A percentile compares a stretch with the other conserved stretches of the same genome.
These are phyloP conservation scores for Cucurbita pepo DNA, from an alignment of 306 rosid species.

Conservation along the genomic window DNA sequence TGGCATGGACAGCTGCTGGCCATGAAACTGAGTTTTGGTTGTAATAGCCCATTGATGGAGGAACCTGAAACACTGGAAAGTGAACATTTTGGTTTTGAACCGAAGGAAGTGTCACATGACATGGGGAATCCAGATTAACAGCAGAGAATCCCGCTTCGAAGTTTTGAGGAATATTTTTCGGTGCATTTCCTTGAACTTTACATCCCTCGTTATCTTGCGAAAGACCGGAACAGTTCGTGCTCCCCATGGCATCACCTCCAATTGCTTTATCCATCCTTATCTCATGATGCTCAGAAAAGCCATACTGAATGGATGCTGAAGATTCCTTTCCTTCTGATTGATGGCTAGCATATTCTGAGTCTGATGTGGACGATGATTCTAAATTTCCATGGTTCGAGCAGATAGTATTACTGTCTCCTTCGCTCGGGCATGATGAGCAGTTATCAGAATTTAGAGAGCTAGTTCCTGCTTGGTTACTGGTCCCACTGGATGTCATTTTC, in stretches of 20 bases:
- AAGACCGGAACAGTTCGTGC: conserved; percentile 12
- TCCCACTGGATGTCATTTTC: conserved; percentile 15
- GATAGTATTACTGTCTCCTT: conserved; percentile 67
- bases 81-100: conserved; percentile 46
- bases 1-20: conserved; percentile 52
- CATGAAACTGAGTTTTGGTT: conserved; percentile 82
- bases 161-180: conserved; percentile 17
- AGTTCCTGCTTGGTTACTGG: conserved; percentile 28
- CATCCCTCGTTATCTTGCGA: conserved; percentile 27
- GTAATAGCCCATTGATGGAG: conserved; percentile 65
- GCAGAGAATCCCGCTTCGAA: conserved; percentile 38
- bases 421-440: conserved; percentile 74
- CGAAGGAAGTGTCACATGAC: conserved; percentile 38
- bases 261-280: conserved; percentile 22
- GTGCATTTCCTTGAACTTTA: conserved; percentile 19
- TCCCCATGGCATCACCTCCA: conserved; percentile 20
- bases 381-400: conserved; percentile 61
- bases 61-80: conserved; percentile 58
- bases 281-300: conserved; percentile 34
- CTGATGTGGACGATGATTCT: conserved; percentile 75
- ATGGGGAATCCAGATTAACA: conserved; percentile 39
- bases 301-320: conserved; percentile 26
- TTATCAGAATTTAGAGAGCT: conserved; percentile 51
- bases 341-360: conserved; percentile 80
- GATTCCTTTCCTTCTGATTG: conserved; percentile 59